Base-by-base conservation (phyloP, 2,329 filamentous ascomycete species). In the Aspergillus unguis region DNA sequence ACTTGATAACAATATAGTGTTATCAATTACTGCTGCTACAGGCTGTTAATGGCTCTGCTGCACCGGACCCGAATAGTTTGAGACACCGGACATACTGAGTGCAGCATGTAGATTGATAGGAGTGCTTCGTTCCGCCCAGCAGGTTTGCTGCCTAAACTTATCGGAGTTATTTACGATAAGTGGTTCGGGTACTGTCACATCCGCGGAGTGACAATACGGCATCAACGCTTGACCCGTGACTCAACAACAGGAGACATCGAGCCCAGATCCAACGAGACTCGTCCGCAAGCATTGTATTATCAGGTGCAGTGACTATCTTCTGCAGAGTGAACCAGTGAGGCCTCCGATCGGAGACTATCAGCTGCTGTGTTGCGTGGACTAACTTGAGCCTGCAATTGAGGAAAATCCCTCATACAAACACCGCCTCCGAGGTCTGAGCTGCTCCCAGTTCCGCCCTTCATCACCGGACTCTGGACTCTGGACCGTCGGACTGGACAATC, bases 381-480 rank as follows among this genome's bases (percentile, higher is more conserved):
- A 17, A 17, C 17, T 17, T 17, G 44, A 33, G 31, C 52, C 49
- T 44, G 48, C 35, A 26, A 43, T 37, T 36, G n/a, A 51, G 41
- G 47, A 63, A 62, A 62, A 63, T 63, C 59, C 61, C 58, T 62
- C 60, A 61, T 61, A 62, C 53, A 53, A 47, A 42, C 29, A 5
- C 11, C 41, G 27, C 26, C 41, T 36, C 43, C 42, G 44, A 44
- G 40, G 9, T 28, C 56, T 44, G 28, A 44, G 31, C 46, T 27
- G 40, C 45, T 58, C 57, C 54, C 51, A 11, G 32, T 33, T 33
- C 54, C 55, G 53, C 57, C 49, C 49, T 52, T 49, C 44, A 47
- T 46, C 45, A 48, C 17, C 17, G 17, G 17, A 17, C 17, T 17
- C 17, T 17, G 17, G 17, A 17, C 17, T 51, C 44, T 41, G 35